phyloP scores from a whole-genome alignment of 1,284 basidiomycete species.

The Crepidotus sp. region DNA sequence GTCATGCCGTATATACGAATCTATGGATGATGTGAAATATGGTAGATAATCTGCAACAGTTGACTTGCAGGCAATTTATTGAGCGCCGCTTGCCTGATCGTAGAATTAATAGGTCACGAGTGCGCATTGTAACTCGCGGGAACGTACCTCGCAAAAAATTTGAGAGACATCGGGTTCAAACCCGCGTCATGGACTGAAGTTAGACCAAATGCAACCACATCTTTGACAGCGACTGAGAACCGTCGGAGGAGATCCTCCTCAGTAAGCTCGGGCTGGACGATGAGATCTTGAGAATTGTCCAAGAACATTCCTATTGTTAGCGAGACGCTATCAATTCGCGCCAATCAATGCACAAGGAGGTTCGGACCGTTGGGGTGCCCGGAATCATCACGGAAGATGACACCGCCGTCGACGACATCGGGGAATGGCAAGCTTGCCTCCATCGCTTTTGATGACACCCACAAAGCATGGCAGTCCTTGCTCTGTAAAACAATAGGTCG shows the following conservation, averaged over 20 bases:
- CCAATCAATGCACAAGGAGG: not conserved
- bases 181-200: conserved; percentile 83
- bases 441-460: conserved; percentile 67
- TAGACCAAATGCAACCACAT: conserved; percentile 65
- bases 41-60: not conserved
- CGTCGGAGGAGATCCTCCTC: conserved; percentile 55
- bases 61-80: conserved; percentile 52
- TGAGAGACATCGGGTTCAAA: conserved; percentile 56
- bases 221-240: conserved; percentile 55
- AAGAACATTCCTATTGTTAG: conserved; percentile 52
- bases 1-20: conserved; percentile 70
- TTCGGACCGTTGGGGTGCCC: conserved; percentile 69
- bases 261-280: conserved; percentile 56
- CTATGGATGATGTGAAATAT: conserved; percentile 26
- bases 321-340: not conserved
- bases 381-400: conserved; percentile 60
- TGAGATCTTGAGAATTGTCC: conserved; percentile 63
- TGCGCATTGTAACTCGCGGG: conserved; percentile 2
- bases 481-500: conserved; percentile 69
- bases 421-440: conserved; percentile 54
- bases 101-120: conserved; percentile 8
- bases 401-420: conserved; percentile 65
- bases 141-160: conserved; percentile 62
- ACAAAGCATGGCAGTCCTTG: conserved; percentile 85
- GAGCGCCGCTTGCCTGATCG: conserved; percentile 46